Percentiles rank a stretch among this genome's conserved stretches.
phyloP scores from a whole-genome alignment of 192 early-diverging fungal genomes.

The Piromyces sp. region DNA sequence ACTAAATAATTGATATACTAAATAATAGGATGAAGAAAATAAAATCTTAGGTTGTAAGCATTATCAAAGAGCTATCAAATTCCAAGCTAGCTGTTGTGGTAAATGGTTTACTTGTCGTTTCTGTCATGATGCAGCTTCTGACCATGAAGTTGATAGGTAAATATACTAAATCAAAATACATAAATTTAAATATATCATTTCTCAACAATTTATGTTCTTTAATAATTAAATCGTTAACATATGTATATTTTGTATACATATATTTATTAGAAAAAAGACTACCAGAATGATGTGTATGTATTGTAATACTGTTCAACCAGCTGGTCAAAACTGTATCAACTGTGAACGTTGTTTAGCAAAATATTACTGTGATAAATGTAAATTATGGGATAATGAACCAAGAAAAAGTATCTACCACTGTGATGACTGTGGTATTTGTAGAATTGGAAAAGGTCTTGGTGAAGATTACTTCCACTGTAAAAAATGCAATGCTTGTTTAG shows the following conservation, averaged over 20 bases:
- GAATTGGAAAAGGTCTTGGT: conserved; percentile 60
- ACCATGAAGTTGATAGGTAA: conserved; percentile 55
- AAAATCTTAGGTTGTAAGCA: conserved; percentile 56
- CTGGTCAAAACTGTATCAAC: conserved; percentile 51
- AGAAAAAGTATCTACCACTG: conserved; percentile 84
- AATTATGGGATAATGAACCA: conserved; percentile 76
- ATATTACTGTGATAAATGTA: conserved; percentile 80
- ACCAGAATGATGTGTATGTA: conserved; percentile 88
- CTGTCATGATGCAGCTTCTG: conserved; percentile 51
- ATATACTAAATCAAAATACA: too few species aligned
- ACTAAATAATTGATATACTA: too few species aligned
- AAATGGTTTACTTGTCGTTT: conserved; percentile 56
- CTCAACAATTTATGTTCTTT: too few species aligned
- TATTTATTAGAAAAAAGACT: conserved; percentile 28
- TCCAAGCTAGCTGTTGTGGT: conserved; percentile 59
- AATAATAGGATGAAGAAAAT: conserved; percentile 27
- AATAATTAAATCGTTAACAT: too few species aligned
- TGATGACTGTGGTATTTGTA: conserved; percentile 79
- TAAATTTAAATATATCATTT: too few species aligned
- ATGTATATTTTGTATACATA: too few species aligned
- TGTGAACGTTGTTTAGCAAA: conserved; percentile 46
- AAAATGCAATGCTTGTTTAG: conserved; percentile 82
- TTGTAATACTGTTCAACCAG: conserved; percentile 62
- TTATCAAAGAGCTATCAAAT: conserved; percentile 52
- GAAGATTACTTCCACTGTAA: conserved; percentile 80